Percentiles rank a stretch among this genome's conserved stretches.
Conservation (phyloP, 331 rosid species). For the Prunus yedoensis region DNA sequence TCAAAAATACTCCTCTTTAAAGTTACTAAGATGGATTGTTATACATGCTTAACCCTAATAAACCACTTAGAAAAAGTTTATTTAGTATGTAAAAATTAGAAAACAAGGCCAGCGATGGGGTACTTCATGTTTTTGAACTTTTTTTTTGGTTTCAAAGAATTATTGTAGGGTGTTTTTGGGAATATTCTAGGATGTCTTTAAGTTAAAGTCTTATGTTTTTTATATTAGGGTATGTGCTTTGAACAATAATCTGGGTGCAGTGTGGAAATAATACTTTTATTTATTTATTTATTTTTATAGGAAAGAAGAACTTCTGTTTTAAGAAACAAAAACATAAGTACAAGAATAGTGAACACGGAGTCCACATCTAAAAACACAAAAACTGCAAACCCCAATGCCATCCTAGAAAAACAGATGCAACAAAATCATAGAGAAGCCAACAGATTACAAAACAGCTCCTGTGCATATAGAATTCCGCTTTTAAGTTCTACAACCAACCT, state of each 20-base stretch:
- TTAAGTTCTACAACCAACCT: background rate
- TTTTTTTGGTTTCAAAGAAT: background rate
- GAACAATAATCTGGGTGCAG: background rate
- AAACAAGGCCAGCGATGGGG: background rate
- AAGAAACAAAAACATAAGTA: no score
- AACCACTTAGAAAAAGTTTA: background rate
- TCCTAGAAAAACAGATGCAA: no score
- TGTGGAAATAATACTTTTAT: background rate
- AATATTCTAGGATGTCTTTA: background rate
- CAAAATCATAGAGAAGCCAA: no score
- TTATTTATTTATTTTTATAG: no score
- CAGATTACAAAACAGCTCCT: no score
- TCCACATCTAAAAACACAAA: no score
- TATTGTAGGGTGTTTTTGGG: background rate
- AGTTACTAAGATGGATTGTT: background rate
- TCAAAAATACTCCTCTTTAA: background rate
- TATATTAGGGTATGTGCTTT: background rate
- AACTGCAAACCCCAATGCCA: no score
- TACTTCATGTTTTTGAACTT: background rate
- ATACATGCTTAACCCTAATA: background rate
- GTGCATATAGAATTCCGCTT: background rate
- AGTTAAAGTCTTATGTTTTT: background rate
- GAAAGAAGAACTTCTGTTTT: no score
- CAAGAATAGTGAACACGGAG: no score
- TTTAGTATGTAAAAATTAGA: background rate